A percentile compares a stretch with the other conserved stretches of the same genome.
These are phyloP conservation scores for Antitrichia curtipendula DNA, from an alignment of 225 moss, liverwort and hornwort genomes.

Conservation along the genomic window DNA sequence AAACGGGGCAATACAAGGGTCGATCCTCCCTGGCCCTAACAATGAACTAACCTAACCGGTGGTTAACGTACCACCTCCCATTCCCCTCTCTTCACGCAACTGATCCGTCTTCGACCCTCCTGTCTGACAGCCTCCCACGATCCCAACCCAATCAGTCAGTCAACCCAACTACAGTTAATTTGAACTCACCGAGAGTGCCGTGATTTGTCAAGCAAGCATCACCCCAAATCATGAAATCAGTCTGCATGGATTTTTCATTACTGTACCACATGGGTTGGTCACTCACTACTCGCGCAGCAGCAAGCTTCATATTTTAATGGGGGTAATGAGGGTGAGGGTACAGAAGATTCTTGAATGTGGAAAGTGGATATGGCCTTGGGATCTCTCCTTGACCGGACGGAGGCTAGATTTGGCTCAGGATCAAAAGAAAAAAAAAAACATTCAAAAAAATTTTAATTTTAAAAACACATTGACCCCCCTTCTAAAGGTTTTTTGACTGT, in stretches of 20 bases:
- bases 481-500: too few relatives aligned
- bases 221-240: neutral
- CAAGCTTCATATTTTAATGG: neutral
- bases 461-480: too few relatives aligned
- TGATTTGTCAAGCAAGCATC: neutral
- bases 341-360: neutral
- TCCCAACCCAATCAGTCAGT: neutral
- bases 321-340: neutral
- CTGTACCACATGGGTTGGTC: neutral
- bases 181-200: neutral
- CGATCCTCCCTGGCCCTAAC: too few relatives aligned
- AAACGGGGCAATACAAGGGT: too few relatives aligned
- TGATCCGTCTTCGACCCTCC: too few relatives aligned
- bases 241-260: neutral
- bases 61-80: too few relatives aligned
- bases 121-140: neutral
- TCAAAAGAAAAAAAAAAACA: too few relatives aligned
- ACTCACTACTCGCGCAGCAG: neutral
- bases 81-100: neutral
- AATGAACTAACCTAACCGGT: too few relatives aligned
- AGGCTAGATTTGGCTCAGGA: neutral
- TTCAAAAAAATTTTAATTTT: too few relatives aligned
- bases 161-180: neutral
- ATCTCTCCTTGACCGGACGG: neutral
- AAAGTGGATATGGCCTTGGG: neutral